phyloP scores from a whole-genome alignment of 495 filamentous ascomycete species.

The Penicillium robsamsonii region DNA sequence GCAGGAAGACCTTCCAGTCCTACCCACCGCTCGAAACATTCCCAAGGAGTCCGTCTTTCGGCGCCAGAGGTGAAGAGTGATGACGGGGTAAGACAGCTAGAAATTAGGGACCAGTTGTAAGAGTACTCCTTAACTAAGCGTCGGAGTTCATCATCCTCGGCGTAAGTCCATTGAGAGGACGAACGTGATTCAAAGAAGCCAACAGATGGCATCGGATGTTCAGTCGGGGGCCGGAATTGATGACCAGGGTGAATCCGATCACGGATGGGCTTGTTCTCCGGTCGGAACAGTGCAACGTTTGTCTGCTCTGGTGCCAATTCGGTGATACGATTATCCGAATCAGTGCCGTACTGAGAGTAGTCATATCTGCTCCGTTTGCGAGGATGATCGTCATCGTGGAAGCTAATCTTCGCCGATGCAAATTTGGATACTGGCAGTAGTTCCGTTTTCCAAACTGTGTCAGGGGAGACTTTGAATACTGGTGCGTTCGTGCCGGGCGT shows the following conservation, averaged over 20 bases:
- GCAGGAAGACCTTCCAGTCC: conserved; percentile 81
- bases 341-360: conserved; percentile 65
- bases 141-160: conserved; percentile 87
- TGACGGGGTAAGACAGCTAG: conserved; percentile 68
- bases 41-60: conserved; percentile 93
- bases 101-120: conserved; percentile 96
- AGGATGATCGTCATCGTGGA: conserved; percentile 62
- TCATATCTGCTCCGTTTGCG: conserved; percentile 77
- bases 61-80: conserved; percentile 76
- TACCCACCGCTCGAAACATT: conserved; percentile 97
- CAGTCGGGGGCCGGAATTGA: conserved; percentile 88
- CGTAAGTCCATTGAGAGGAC: conserved; percentile 85
- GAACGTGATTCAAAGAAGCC: conserved; percentile 82
- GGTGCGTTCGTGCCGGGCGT: conserved; percentile 55
- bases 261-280: conserved; percentile 84
- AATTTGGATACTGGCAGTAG: conserved; percentile 86
- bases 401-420: conserved; percentile 72
- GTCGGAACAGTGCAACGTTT: conserved; percentile 81
- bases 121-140: conserved; percentile 83
- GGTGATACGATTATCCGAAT: conserved; percentile 51
- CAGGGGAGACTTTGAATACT: conserved; percentile 56
- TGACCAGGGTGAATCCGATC: conserved; percentile 91
- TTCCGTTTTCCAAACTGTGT: conserved; percentile 69
- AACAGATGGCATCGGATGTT: conserved; percentile 82
- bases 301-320: conserved; percentile 66